Evolutionary conservation across 331 rosid species (phyloP), one percentile per base, ranked within the genome.

Genomic region (Pyrus hybrid): DNA sequence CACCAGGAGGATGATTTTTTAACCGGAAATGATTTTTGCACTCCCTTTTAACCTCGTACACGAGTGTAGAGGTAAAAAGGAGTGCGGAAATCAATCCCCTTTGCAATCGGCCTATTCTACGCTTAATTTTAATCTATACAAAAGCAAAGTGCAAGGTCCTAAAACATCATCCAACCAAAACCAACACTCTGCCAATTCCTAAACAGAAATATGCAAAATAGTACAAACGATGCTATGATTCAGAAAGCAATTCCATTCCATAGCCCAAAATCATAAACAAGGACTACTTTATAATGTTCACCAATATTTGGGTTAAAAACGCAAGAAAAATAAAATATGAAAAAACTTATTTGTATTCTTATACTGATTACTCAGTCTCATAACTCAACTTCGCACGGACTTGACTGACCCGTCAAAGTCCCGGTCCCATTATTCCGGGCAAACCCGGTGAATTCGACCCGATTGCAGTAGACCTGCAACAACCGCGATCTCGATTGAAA

Each of bases 391-490:
- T 10, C 23, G 49, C 70, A 66, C 20, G 60, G 47, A 32, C 13
- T 70, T 56, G 66, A 54, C 33, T 8, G 16, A 8, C 76, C 76
- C 18, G 37, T 33, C 67, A 57, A 35, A 8, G 32, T 5, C 33
- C 76, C 54, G 18, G 67, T 57, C 33, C 54, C 66, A 57, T 57
- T 72, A 16, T 58, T 57, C 21, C 13, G n/a, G 32, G 75, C 43
- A 58, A 72, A 58, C 76, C 23, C 51, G 56, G 56, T 49, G 30
- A 72, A 56, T 8, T 35, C 11, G 79, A 49, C 76, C 64, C 0
- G 70, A 65, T 77, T 77, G 68, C 84, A 85, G 78, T 0, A 25
- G 12, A 14, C 79, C 75, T 0, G 57, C 20, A 51, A 32, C 49
- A 11, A 11, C 21, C 17, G 49, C 7, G 18, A 3, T 18, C 70